Base-by-base conservation (phyloP, 257 asterid genomes). In the Echium plantagineum region DNA sequence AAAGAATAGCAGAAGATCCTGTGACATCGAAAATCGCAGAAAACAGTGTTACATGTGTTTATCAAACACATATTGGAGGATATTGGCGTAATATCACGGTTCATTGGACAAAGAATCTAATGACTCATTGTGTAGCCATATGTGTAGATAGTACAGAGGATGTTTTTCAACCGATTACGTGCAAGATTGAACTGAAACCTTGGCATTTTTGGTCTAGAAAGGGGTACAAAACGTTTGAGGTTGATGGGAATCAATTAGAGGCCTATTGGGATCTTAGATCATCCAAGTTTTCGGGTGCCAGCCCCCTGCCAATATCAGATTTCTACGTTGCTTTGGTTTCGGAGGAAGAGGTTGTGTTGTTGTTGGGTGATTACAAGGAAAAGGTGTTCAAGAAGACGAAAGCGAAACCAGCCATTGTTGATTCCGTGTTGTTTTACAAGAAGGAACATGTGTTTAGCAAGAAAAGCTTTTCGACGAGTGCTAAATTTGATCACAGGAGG, bases 191-290 rank as follows among this genome's bases (percentile, higher is more conserved):
- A 70, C 78, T 91, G 0, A 91, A 91, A 61, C 95, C 98, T 31
- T 91, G 96, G 98, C 84, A 91, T 71, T 91, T 91, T 62, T 88
- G 98, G 96, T 83, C 94, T 9, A 91, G 86, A 66, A 91, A 75
- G 58, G 89, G 98, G 21, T 79, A 71, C 82, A 91, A 81, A 57
- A 77, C 79, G 1, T 85, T 91, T 42, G 81, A 82, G 77, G 85
- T 85, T 21, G 98, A 91, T 55, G 98, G 94, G 52, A 69, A 73
- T 55, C 81, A 73, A 56, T 21, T 91, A 8, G 95, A 91, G 4
- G 94, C 80, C 4, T 85, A 83, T 57, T 91, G 98, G 98, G 96
- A 91, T 58, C 66, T 91, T 9, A 67, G 94, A 52, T 84, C 98
- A 7, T 94, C 96, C 1, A 91, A 91, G 47, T 91, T 85, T 54